phyloP scores from a whole-genome alignment of 2,329 filamentous ascomycete species.

The Penicillium sp. region DNA sequence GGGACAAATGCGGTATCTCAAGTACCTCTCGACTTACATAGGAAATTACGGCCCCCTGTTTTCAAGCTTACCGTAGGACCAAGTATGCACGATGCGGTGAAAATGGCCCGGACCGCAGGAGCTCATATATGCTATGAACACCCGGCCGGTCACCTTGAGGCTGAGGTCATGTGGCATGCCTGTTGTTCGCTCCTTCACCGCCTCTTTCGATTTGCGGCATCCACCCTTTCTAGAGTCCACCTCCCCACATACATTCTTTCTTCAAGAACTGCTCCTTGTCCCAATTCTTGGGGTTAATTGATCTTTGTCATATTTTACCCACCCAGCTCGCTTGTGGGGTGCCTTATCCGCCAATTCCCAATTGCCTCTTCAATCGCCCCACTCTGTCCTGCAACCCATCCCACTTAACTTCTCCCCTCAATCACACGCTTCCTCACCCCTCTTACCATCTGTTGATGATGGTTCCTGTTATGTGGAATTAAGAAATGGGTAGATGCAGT shows the following conservation, averaged over 20 bases:
- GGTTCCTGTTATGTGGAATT: slow-evolving; percentile 28
- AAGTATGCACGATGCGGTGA: too few species aligned
- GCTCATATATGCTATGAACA: too few species aligned
- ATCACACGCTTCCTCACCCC: slow-evolving; percentile 8
- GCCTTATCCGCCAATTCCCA: slow-evolving; percentile 11
- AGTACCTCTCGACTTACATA: neutral
- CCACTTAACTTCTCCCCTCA: slow-evolving; percentile 22
- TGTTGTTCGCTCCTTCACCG: slow-evolving; percentile 25
- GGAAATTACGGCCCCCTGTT: neutral
- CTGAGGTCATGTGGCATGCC: slow-evolving; percentile 27
- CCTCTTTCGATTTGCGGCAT: slow-evolving; percentile 19
- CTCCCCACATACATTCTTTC: slow-evolving; percentile 16
- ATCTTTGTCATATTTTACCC: slow-evolving; percentile 3
- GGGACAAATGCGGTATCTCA: neutral
- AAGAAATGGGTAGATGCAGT: slow-evolving; percentile 37
- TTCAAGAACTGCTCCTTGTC: slow-evolving; percentile 9
- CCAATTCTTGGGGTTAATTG: slow-evolving; percentile 5
- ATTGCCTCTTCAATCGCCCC: slow-evolving; percentile 20
- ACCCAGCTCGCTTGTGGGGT: slow-evolving; percentile 14
- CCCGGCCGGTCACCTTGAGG: slow-evolving; percentile 12
- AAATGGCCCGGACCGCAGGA: too few species aligned
- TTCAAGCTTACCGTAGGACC: neutral
- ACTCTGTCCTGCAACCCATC: slow-evolving; percentile 23
- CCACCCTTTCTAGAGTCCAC: slow-evolving; percentile 19
- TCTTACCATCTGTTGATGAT: slow-evolving; percentile 24